Evolutionary conservation across 2,329 filamentous ascomycete genomes (phyloP).

Genomic region (Hypoxylon rubiginosum): DNA sequence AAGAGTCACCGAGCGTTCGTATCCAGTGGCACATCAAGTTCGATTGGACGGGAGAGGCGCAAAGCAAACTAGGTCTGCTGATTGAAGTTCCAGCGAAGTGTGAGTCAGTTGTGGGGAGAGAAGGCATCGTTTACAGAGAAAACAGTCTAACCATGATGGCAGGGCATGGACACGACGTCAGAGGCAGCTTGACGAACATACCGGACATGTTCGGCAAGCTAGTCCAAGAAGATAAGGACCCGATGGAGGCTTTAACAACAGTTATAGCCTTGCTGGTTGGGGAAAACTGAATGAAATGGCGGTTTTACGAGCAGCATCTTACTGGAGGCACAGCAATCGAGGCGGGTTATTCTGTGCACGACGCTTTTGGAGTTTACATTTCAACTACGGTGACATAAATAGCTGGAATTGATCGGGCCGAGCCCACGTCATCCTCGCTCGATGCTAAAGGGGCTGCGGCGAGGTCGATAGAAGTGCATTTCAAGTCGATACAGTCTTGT

Average conservation of each 20-base stretch:
- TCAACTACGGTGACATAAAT: not conserved
- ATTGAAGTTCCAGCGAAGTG: constrained; percentile 72
- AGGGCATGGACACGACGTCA: constrained; percentile 73
- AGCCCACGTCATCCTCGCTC: not conserved
- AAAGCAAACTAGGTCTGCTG: constrained; percentile 68
- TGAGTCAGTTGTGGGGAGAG: constrained; percentile 58
- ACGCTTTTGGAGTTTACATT: constrained; percentile 4
- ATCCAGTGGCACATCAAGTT: constrained; percentile 75
- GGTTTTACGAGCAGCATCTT: not conserved
- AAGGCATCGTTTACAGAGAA: not conserved
- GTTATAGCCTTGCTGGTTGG: constrained; percentile 71
- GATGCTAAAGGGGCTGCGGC: not conserved
- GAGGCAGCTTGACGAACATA: constrained; percentile 68
- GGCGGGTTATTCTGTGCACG: constrained; percentile 20
- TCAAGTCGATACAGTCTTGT: not conserved
- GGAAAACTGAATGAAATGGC: constrained; percentile 46
- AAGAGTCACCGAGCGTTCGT: constrained; percentile 60
- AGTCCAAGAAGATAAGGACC: constrained; percentile 67
- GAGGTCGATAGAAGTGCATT: not conserved
- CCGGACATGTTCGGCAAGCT: constrained; percentile 72
- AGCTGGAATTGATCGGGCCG: constrained; percentile 1
- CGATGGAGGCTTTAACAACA: constrained; percentile 68
- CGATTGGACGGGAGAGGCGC: constrained; percentile 80
- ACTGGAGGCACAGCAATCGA: not conserved
- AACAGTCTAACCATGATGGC: constrained; percentile 3